Base-by-base conservation (phyloP, 78 protist species). In the Dictyostelium capitatum region DNA sequence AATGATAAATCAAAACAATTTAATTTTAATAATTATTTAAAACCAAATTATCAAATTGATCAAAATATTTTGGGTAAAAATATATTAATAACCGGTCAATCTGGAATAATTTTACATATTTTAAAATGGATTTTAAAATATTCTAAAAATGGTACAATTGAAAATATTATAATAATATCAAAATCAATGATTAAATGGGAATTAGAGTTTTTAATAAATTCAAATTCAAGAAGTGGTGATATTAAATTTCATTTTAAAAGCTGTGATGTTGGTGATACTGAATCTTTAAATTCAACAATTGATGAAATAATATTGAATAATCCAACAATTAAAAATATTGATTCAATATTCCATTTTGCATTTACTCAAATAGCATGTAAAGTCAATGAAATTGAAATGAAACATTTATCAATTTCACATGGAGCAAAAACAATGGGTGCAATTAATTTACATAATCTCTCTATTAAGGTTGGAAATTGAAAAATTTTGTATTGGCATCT, bases 291-390 rank as follows among this genome's bases (percentile, higher is more conserved):
- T 48, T 20, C 43, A 47, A 15, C 80, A 48, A 2, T 74, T 48
- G 17, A 37, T n/a, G 20, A 74, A 37, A 47, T 43, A 20, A 20
- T 48, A 28, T 4, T 48, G 2, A 30, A 79, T 1, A 46, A 73
- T 32, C 83, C 83, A 56, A 15, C 72, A 3, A 37, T 59, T 25
- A 54, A 4, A 19, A 47, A 57, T 4, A 89, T 94, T 28, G 62
- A 85, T 1, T 79, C 89, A 8, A 19, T 94, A 32, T 82, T 83
- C 73, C 93, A 87, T 46, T 53, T 79, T 30, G 96, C 96, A 1
- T 59, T 62, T 23, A 56, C 70, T 62, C 77, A 82, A 51, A 64
- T 41, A 1, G 69, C 77, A 2, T 28, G 67, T 10, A 69, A 48
- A 12, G 54, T 72, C 17, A n/a, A 54, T 23, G 53, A 20, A 9